Base-by-base conservation (phyloP, 805 yeast genomes). In the Yarrowia osloensis region DNA sequence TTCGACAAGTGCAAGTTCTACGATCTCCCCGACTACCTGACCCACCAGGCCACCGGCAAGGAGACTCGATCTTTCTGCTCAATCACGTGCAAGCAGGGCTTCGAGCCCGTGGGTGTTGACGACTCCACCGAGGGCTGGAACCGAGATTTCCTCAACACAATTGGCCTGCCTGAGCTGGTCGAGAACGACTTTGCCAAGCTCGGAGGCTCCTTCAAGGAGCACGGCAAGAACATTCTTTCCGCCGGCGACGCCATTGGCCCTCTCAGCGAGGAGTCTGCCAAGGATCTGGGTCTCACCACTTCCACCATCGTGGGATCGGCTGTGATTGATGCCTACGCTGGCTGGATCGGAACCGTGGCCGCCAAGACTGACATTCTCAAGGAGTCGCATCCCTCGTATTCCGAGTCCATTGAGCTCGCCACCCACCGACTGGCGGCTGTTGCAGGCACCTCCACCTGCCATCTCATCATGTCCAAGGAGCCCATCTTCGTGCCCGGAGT, bases 291-390 rank as follows among this genome's bases (percentile, higher is more conserved):
- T 12, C 82, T 95, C 70, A 84, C 95, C 11, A 83, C 89, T 24
- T 81, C 82, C 65, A 89, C 96, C 78, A 85, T 86, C 35, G 98
- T 95, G 47, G 98, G 97, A 8, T 88, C 96, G 0, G 98, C 97
- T 74, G 97, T 95, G 42, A 95, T 95, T 75, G 99, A 95, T 76
- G 98, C 98, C 6, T 95, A 95, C 75, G 96, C 98, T 4, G 99
- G 99, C 52, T 95, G 98, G 98, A 86, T 95, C 67, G 99, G 99
- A 67, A 95, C 98, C 0, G 97, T 94, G 68, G 99, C 98, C 29
- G 97, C 96, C 0, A 86, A 87, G 71, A 87, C 91, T 5, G 90
- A 88, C 70, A 74, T 79, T 5, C 80, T 74, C 26, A 75, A 82
- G 33, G 72, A 69, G 62, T 57, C 49, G 21, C 67, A 54, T 7